Percentiles rank a stretch among this genome's conserved stretches.
These are phyloP conservation scores for Cutaneotrichosporon cavernicola DNA, from an alignment of 1,284 basidiomycete species.

Conservation along the genomic window DNA sequence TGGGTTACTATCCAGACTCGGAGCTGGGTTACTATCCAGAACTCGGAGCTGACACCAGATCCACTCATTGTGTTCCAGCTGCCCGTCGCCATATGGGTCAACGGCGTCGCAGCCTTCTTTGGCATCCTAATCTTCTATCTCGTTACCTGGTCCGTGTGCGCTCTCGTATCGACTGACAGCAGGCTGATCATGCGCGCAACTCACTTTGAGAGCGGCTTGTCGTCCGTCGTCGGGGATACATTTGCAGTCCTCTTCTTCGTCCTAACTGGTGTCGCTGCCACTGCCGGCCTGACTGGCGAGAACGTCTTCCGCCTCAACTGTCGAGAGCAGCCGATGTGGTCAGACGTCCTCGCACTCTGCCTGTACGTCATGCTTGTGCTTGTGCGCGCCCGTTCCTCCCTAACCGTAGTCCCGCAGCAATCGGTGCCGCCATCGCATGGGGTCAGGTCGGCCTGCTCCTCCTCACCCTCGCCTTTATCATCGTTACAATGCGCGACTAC, in stretches of 20 bases:
- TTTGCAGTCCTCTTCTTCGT: background rate
- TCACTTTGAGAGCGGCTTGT: constrained; percentile 7
- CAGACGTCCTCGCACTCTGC: constrained; percentile 5
- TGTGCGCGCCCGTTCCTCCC: background rate
- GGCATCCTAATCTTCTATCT: constrained; percentile 5
- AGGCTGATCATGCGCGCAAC: background rate
- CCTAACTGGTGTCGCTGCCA: background rate
- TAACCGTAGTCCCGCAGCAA: constrained; percentile 3
- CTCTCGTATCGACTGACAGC: background rate
- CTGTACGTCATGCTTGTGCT: background rate
- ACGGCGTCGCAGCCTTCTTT: constrained; percentile 1
- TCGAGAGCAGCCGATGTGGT: constrained; percentile 4
- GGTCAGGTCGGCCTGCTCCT: background rate
- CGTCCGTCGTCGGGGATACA: background rate
- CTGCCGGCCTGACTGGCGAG: constrained; percentile 3
- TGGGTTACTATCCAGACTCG: background rate
- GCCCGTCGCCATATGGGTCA: constrained; percentile 1
- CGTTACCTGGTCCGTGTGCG: background rate
- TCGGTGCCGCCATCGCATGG: constrained; percentile 3
- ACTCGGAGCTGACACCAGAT: background rate
- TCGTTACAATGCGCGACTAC: background rate
- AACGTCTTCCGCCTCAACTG: constrained; percentile 8
- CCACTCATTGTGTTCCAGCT: constrained; percentile 7
- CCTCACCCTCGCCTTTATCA: background rate
- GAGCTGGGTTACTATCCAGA: background rate